Conservation (phyloP, 2,329 filamentous ascomycete species). For the Pyrenophora teres region DNA sequence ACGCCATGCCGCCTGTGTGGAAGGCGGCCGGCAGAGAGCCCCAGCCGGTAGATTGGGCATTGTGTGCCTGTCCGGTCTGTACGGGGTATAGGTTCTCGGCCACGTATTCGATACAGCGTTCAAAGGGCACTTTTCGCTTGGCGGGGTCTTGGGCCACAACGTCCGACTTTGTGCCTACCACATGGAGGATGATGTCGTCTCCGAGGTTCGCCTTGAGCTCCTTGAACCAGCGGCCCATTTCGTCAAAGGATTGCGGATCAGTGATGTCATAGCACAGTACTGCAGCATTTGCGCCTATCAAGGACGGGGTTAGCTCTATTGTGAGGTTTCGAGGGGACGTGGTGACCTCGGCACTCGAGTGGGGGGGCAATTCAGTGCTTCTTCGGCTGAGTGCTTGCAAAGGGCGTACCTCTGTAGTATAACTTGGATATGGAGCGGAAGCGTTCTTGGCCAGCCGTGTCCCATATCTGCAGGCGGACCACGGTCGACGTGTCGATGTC, state of each 20-base stretch:
- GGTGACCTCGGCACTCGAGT: not conserved
- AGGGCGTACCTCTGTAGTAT: constrained; percentile 73
- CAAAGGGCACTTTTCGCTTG: constrained; percentile 84
- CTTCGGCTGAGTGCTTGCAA: not conserved
- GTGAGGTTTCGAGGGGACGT: no score
- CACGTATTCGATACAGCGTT: constrained; percentile 93
- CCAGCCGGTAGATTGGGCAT: constrained; percentile 29
- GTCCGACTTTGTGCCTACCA: constrained; percentile 82
- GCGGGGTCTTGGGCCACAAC: constrained; percentile 83
- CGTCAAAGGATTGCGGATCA: constrained; percentile 79
- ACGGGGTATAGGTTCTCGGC: constrained; percentile 85
- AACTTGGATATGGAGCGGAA: constrained; percentile 93
- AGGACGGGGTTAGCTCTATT: not conserved
- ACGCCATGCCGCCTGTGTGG: constrained; percentile 50
- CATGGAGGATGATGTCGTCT: constrained; percentile 82
- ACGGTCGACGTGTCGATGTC: constrained; percentile 84
- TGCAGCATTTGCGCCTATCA: constrained; percentile 79
- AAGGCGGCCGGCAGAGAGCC: constrained; percentile 44
- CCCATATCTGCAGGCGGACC: constrained; percentile 94
- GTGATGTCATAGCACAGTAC: constrained; percentile 96
- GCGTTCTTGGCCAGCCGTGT: constrained; percentile 92
- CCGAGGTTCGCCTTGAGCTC: constrained; percentile 80
- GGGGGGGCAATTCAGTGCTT: no score
- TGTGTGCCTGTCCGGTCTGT: constrained; percentile 42
- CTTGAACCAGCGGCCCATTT: constrained; percentile 90